A percentile compares a stretch with the other conserved stretches of the same genome.
These are phyloP conservation scores for Ciborinia camelliae DNA, from an alignment of 2,329 filamentous ascomycete genomes.

Conservation along the genomic window DNA sequence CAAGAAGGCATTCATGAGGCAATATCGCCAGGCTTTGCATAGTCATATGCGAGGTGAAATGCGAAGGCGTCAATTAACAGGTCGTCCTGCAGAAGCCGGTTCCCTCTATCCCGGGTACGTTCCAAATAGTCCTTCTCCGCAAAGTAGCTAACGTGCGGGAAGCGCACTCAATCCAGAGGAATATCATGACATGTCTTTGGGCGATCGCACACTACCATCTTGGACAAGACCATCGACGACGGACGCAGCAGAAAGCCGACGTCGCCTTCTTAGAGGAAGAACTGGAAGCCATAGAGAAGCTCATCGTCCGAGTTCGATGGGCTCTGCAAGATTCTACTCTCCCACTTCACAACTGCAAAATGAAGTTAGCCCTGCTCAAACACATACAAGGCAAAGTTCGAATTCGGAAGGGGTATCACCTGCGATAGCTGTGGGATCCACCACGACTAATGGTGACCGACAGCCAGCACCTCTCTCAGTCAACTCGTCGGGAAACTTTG, in stretches of 20 bases:
- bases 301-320: slow-evolving; percentile 30
- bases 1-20: slow-evolving; percentile 18
- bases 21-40: background rate
- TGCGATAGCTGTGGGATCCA: slow-evolving; percentile 7
- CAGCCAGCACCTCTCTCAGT: background rate
- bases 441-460: background rate
- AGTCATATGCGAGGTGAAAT: background rate
- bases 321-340: slow-evolving; percentile 26
- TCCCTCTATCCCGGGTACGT: background rate
- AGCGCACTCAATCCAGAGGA: slow-evolving; percentile 6
- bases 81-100: background rate
- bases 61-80: background rate
- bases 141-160: slow-evolving; percentile 4
- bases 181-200: background rate
- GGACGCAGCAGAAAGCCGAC: slow-evolving; percentile 25
- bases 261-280: slow-evolving; percentile 30
- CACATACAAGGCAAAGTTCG: background rate
- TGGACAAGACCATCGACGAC: background rate
- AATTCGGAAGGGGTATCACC: slow-evolving; percentile 11
- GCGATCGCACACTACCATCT: background rate
- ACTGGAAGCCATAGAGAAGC: slow-evolving; percentile 23
- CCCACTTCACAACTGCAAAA: slow-evolving; percentile 5
- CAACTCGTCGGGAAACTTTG: background rate
- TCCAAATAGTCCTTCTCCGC: background rate
- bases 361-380: background rate